phyloP scores from a whole-genome alignment of 1,284 basidiomycete species.

The Trametes hirsuta region DNA sequence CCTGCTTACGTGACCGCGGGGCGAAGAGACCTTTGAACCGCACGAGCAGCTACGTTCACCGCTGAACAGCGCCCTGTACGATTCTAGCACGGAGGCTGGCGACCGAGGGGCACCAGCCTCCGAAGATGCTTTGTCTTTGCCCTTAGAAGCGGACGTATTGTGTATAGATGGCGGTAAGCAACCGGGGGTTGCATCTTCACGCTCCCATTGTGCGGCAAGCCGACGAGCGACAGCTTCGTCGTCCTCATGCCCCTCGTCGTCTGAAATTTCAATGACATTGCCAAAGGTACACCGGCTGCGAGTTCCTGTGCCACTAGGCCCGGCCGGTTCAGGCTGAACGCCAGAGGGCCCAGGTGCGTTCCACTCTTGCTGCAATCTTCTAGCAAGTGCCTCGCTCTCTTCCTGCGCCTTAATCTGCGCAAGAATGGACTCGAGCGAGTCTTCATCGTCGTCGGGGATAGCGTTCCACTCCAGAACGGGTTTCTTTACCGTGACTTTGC shows the following conservation, averaged over 20 bases:
- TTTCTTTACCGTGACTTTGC: constrained; percentile 19
- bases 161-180: background rate
- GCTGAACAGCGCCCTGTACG: constrained; percentile 19
- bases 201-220: constrained; percentile 44
- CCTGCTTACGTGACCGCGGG: constrained; percentile 24
- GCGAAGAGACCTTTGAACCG: constrained; percentile 15
- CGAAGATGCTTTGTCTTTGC: constrained; percentile 8
- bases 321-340: background rate
- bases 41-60: constrained; percentile 21
- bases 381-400: constrained; percentile 45
- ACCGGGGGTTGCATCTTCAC: constrained; percentile 20
- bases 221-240: constrained; percentile 44
- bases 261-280: constrained; percentile 22
- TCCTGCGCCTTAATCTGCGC: constrained; percentile 47
- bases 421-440: constrained; percentile 44
- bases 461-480: background rate
- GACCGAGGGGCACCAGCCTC: background rate
- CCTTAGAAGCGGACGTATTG: background rate
- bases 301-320: background rate
- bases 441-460: constrained; percentile 36
- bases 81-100: constrained; percentile 12
- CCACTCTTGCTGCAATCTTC: constrained; percentile 39
- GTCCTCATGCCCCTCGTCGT: constrained; percentile 28
- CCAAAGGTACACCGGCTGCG: constrained; percentile 2
- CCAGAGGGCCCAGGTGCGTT: constrained; percentile 9